Evolutionary conservation across 2,329 filamentous ascomycete genomes (phyloP).

Genomic region (Pseudogymnoascus sp.): DNA sequence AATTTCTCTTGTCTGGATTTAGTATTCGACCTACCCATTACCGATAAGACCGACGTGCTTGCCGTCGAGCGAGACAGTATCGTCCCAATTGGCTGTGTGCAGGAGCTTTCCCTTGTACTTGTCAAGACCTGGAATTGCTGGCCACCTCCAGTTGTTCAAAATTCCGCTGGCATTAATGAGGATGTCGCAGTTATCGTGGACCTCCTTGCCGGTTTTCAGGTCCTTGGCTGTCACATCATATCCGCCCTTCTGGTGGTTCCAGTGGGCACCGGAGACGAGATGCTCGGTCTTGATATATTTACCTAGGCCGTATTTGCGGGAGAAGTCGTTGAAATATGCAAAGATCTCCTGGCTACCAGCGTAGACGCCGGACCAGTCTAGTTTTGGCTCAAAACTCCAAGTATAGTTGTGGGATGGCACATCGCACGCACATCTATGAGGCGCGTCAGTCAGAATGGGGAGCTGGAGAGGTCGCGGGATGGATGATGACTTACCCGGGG

Average conservation of each 20-base stretch:
- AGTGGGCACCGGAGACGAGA: constrained; percentile 42
- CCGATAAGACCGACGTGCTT: constrained; percentile 38
- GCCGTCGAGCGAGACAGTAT: constrained; percentile 32
- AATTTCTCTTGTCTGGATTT: constrained; percentile 15
- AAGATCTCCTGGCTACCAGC: constrained; percentile 52
- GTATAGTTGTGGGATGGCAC: constrained; percentile 24
- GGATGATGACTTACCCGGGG: constrained; percentile 28
- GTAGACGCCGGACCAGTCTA: constrained; percentile 49
- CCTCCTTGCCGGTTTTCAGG: constrained; percentile 41
- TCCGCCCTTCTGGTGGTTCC: constrained; percentile 39
- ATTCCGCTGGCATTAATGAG: constrained; percentile 23
- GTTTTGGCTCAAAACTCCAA: constrained; percentile 53
- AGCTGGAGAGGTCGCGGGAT: not conserved
- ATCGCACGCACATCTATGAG: constrained; percentile 37
- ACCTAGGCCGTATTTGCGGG: constrained; percentile 39
- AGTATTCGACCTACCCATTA: constrained; percentile 30
- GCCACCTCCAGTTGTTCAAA: constrained; percentile 35
- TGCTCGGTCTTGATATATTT: constrained; percentile 41
- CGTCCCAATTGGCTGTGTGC: constrained; percentile 37
- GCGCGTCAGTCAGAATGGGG: constrained; percentile 17
- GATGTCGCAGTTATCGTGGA: constrained; percentile 22
- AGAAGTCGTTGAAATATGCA: constrained; percentile 41
- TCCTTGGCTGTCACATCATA: constrained; percentile 41
- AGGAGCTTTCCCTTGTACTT: constrained; percentile 40
- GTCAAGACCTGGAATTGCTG: constrained; percentile 38